A percentile compares a stretch with the other conserved stretches of the same genome.
phyloP scores from a whole-genome alignment of 2,329 filamentous ascomycete species.

The Epichloe sp. region DNA sequence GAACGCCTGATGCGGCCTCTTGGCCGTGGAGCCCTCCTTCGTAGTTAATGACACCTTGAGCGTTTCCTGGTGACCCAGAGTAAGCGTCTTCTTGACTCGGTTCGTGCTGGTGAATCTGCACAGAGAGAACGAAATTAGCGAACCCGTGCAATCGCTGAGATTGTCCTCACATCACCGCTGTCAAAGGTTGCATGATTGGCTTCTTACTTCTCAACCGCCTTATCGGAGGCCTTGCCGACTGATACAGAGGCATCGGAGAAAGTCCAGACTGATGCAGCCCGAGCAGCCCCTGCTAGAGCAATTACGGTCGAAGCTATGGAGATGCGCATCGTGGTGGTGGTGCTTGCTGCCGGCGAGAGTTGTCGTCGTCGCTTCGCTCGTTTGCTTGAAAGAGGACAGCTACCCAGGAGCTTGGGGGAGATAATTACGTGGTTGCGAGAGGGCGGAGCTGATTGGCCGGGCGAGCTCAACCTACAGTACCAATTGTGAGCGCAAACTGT shows the following conservation, averaged over 20 bases:
- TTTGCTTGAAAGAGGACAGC: slow-evolving; percentile 17
- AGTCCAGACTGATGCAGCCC: slow-evolving; percentile 50
- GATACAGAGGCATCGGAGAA: slow-evolving; percentile 62
- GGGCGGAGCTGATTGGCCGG: slow-evolving; percentile 9
- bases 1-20: slow-evolving; percentile 90
- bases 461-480: not conserved
- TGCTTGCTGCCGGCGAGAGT: slow-evolving; percentile 2
- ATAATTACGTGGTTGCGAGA: slow-evolving; percentile 12
- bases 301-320: slow-evolving; percentile 26
- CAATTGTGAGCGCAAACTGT: not conserved
- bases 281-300: slow-evolving; percentile 35
- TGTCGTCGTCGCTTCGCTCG: slow-evolving; percentile 6
- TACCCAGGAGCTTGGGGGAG: slow-evolving; percentile 6
- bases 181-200: not conserved
- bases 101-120: slow-evolving; percentile 44
- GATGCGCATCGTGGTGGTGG: slow-evolving; percentile 23
- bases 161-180: not conserved
- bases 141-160: not conserved
- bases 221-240: slow-evolving; percentile 51
- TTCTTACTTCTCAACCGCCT: slow-evolving; percentile 53
- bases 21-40: slow-evolving; percentile 62
- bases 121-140: not conserved
- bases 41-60: slow-evolving; percentile 75
- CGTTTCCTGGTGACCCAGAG: slow-evolving; percentile 54
- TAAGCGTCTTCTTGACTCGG: slow-evolving; percentile 49